phyloP scores from a whole-genome alignment of 2,329 filamentous ascomycete genomes.

The Aspergillus sp. region DNA sequence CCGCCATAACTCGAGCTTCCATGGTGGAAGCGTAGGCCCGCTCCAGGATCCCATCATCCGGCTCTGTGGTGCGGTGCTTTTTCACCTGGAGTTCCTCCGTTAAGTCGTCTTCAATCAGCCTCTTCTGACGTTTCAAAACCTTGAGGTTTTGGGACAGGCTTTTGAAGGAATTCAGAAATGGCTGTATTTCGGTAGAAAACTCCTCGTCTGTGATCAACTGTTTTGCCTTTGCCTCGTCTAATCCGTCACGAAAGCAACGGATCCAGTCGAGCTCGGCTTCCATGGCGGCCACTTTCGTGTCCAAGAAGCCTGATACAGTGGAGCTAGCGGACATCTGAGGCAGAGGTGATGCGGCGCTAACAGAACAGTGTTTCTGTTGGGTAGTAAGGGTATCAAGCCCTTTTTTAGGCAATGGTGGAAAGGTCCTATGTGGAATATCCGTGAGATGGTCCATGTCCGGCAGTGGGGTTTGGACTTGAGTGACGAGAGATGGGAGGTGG shows the following conservation, averaged over 20 bases:
- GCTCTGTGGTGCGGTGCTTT: not conserved
- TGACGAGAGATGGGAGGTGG: not conserved
- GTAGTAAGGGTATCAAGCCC: too few species aligned
- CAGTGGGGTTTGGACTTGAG: too few species aligned
- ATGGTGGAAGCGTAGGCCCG: not conserved
- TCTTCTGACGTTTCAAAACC: not conserved
- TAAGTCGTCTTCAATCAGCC: not conserved
- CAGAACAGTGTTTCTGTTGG: too few species aligned
- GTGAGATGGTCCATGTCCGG: too few species aligned
- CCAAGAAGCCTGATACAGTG: not conserved
- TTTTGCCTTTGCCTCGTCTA: not conserved
- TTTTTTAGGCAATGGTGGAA: too few species aligned
- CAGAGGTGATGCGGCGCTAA: not conserved
- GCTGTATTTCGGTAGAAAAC: not conserved
- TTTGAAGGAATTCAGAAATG: not conserved
- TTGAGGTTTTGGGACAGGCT: not conserved
- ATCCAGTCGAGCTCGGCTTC: not conserved
- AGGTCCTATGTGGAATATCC: too few species aligned
- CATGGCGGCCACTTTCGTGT: not conserved
- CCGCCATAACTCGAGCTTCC: too few species aligned
- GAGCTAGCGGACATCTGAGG: not conserved
- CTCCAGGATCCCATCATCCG: not conserved
- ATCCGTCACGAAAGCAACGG: not conserved
- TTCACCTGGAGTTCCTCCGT: not conserved
- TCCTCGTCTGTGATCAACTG: not conserved